Percentiles rank a stretch among this genome's conserved stretches.
phyloP scores from a whole-genome alignment of 495 filamentous ascomycete species.

The Penicillium crystallinum region DNA sequence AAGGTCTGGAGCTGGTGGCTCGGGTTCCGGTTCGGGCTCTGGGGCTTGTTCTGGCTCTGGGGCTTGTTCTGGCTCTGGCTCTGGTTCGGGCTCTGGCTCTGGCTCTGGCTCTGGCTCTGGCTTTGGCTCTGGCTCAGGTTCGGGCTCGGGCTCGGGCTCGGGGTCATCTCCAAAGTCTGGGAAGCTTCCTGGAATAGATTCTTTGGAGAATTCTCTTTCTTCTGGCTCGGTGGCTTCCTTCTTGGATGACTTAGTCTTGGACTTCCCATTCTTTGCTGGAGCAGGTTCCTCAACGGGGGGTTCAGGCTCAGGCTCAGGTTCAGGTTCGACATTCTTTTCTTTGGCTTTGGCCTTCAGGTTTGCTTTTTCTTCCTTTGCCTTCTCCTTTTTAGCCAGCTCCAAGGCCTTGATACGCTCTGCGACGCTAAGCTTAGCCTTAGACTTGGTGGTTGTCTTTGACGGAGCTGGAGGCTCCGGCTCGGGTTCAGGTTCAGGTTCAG shows the following conservation, averaged over 20 bases:
- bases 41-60: conserved; percentile 18
- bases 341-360: conserved; percentile 20
- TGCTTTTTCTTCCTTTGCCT: conserved; percentile 30
- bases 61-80: conserved; percentile 21
- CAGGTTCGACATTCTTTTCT: conserved; percentile 24
- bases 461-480: conserved; percentile 10
- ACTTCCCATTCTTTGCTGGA: conserved; percentile 11
- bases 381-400: conserved; percentile 40
- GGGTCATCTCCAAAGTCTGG: conserved; percentile 32
- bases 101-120: conserved; percentile 22
- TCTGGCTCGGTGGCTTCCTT: conserved; percentile 17
- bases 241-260: conserved; percentile 7
- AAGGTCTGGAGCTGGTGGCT: conserved; percentile 18
- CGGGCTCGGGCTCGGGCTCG: conserved; percentile 27
- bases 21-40: conserved; percentile 27
- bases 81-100: conserved; percentile 27
- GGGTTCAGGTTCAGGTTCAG: conserved; percentile 21
- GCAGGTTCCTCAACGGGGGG: conserved; percentile 15
- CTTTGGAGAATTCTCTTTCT: background rate
- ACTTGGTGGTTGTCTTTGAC: conserved; percentile 36
- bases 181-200: conserved; percentile 11
- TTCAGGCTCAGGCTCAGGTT: conserved; percentile 25
- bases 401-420: conserved; percentile 47
- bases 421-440: conserved; percentile 43
- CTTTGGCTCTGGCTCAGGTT: conserved; percentile 16